Base-by-base conservation (phyloP, 2,329 filamentous ascomycete species). In the Penicillium hordei region DNA sequence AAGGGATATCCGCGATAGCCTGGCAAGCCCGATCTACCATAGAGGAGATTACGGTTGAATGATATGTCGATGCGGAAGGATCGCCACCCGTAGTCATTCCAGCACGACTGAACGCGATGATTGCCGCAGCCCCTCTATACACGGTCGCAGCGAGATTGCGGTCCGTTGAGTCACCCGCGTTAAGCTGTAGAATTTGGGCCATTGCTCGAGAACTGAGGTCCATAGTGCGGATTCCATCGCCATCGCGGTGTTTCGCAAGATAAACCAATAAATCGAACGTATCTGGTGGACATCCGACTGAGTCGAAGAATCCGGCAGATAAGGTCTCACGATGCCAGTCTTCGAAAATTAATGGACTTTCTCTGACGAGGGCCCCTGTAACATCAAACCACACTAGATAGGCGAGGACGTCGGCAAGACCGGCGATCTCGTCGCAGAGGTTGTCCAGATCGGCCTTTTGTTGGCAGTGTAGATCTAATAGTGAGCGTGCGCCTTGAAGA, bases 351-450 rank as follows among this genome's bases (percentile, higher is more conserved):
- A 72, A 58, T 1, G 49, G 40, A 17, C 57, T 57, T 5, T 61
- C 51, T 34, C 65, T 42, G 45, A 70, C 63, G 5, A 73, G 58
- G 7, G 70, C 60, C 5, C 77, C 74, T 12, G 70, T 72, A 0
- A 72, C 69, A 52, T 79, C 77, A 29, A 75, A 78, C 77, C 76
- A 79, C 0, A 76, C 69, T 3, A 79, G 68, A 8, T 75, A 72
- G 0, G 75, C 68, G 2, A 79, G 63, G 2, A 78, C 74, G 46
- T 76, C 73, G 2, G 69, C 66, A 1, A 79, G 60, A 0, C 76
- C 76, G 0, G 71, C 70, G 5, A 78, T 74, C 0, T 64, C 65
- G 0, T 52, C 49, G 1, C 75, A 69, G 3, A 79, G 66, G 17
- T 51, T 52, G 7, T 74, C 68, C 2, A 79, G 61, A n/a, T 77